Evolutionary conservation across 108 stramenopile species (phyloP), one percentile per base, ranked within the genome.

Genomic region (Pseudonitzschia multistriata): DNA sequence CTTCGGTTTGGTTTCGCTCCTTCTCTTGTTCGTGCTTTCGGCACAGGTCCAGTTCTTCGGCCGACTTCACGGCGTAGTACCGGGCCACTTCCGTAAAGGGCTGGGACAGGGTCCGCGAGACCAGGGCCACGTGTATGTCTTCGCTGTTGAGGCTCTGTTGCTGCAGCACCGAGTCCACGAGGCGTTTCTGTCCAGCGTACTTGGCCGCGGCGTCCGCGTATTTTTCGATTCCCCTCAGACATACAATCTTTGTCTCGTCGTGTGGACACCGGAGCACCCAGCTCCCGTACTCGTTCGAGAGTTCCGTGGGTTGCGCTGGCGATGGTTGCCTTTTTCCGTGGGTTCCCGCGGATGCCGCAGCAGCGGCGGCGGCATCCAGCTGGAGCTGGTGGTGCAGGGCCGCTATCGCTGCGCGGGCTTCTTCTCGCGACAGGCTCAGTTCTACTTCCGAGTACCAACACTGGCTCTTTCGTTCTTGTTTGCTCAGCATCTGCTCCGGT

Each of bases 201-300:
- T 76, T 76, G 25, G 67, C 68, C 14, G 56, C 56, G 29, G 62
- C 68, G 55, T 76, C 68, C 3, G 49, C 62, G 34, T 63, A 76
- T 55, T 76, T 76, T 57, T 76, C 75, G 25, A 76, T 60, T 29
- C 75, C 75, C 55, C 75, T 54, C 31, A 67, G 25, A 31, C 68
- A 70, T 13, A 61, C 29, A 0, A 47, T 64, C 63, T 64, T 24
- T 40, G 63, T 45, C 28, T 40, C 19, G 24, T 64, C 63, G 4
- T 64, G 6, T 8, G 63, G 63, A 64, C 42, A 64, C n/a, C 57
- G 24, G 33, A 59, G 17, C 14, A 59, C 57, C 57, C 57, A 59
- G 17, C 57, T 59, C 8, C 63, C 39, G 17, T 21, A 47, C 35
- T 64, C 42, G 42, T 28, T 14, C 24, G 63, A 45, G 13, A 45